Evolutionary conservation across 768 basidiomycete species (phyloP).

Genomic region (Astraeus odoratus): DNA sequence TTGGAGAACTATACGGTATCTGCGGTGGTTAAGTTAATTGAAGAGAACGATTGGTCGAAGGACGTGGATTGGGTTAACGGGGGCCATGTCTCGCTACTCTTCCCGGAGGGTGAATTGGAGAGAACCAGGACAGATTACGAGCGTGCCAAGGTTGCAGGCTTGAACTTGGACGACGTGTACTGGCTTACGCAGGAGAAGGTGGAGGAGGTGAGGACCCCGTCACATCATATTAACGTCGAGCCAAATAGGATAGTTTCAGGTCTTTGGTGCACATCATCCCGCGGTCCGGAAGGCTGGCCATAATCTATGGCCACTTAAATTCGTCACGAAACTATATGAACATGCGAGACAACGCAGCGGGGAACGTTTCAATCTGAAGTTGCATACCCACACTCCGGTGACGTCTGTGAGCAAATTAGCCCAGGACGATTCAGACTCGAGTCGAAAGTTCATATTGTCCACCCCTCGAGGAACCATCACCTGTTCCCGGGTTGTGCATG

Average conservation of each 20-base stretch:
- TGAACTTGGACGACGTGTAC: constrained; percentile 36
- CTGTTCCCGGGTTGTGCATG: constrained; percentile 69
- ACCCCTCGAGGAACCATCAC: constrained; percentile 63
- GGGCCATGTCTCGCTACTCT: constrained; percentile 44
- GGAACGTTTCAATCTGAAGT: constrained; percentile 34
- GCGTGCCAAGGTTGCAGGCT: constrained; percentile 47
- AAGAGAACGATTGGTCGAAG: constrained; percentile 33
- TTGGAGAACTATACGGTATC: constrained; percentile 53
- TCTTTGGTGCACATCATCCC: constrained; percentile 38
- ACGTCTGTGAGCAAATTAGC: constrained; percentile 30
- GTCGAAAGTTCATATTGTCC: constrained; percentile 8
- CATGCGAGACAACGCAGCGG: constrained; percentile 28
- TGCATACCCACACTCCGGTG: constrained; percentile 75
- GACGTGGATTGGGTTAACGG: constrained; percentile 59
- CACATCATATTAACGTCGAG: too few species aligned
- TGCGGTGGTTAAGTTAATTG: constrained; percentile 44
- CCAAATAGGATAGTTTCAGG: constrained; percentile 8
- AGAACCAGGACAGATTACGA: constrained; percentile 39
- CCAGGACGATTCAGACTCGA: neutral
- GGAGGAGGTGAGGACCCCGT: constrained; percentile 35
- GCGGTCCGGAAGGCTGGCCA: constrained; percentile 45
- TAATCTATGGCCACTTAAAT: constrained; percentile 77
- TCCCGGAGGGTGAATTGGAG: constrained; percentile 38
- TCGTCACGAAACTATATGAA: constrained; percentile 59
- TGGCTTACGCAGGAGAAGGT: constrained; percentile 46